Evolutionary conservation across 2,329 filamentous ascomycete species (phyloP).

Genomic region (Plenodomus lindquistii): DNA sequence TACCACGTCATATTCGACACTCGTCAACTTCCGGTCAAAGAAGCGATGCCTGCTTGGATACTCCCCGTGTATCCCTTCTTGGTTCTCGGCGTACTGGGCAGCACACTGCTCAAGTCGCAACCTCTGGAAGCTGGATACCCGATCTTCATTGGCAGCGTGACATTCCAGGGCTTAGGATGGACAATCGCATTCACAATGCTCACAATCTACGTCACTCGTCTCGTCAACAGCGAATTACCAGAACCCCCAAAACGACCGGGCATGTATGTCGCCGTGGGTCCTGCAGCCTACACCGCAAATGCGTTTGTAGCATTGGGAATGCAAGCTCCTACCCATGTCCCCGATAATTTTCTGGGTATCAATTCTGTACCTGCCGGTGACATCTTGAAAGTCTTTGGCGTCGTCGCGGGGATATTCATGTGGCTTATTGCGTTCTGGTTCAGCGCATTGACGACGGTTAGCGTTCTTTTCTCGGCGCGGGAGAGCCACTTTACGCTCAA

Average conservation of each 20-base stretch:
- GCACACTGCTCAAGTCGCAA: slow-evolving; percentile 41
- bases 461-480: slow-evolving; percentile 41
- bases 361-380: slow-evolving; percentile 40
- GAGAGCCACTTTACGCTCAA: slow-evolving; percentile 44
- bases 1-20: slow-evolving; percentile 97
- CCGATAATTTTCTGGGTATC: slow-evolving; percentile 38
- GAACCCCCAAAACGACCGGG: slow-evolving; percentile 46
- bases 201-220: slow-evolving; percentile 70
- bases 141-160: slow-evolving; percentile 59
- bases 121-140: slow-evolving; percentile 26
- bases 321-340: slow-evolving; percentile 43
- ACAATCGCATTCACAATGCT: slow-evolving; percentile 69
- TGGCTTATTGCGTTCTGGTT: slow-evolving; percentile 56
- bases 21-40: slow-evolving; percentile 56
- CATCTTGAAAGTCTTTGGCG: slow-evolving; percentile 47
- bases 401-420: slow-evolving; percentile 50
- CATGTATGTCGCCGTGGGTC: slow-evolving; percentile 58
- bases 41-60: slow-evolving; percentile 48
- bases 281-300: slow-evolving; percentile 31
- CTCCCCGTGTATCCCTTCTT: slow-evolving; percentile 40
- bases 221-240: slow-evolving; percentile 64
- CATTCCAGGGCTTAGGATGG: slow-evolving; percentile 70
- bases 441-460: slow-evolving; percentile 49
- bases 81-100: slow-evolving; percentile 44
- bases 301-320: slow-evolving; percentile 47